Evolutionary conservation across 768 basidiomycete species (phyloP), one percentile per base, ranked within the genome.

Genomic region (Psilocybe cyanescens): DNA sequence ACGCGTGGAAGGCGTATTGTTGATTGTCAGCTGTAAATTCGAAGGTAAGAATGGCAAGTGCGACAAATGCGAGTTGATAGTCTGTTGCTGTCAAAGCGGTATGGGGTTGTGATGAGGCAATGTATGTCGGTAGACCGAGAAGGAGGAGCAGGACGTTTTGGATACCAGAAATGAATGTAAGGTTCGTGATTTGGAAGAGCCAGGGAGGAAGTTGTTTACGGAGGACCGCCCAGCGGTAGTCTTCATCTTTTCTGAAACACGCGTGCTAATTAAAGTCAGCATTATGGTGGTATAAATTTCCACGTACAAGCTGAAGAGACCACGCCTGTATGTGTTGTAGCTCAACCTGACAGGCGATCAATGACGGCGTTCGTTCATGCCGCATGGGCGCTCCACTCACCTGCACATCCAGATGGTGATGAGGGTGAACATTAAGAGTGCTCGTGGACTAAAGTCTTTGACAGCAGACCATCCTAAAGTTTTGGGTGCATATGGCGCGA

Each of bases 11-110:
- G 3, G 90, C 86, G 73, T 85, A 95, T 68, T 98, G 97, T 71
- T 95, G 93, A 66, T 96, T 95, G 73, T 99, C 97, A 3, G 96
- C 84, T 1, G 83, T 86, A 76, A 92, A 94, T 71, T 99, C 96
- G 37, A 87, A 64, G 1, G 76, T 80, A 48, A 97, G 72, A 14
- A 85, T 75, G 14, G 81, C 58, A 8, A 97, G 74, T 2, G 89
- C 87, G 3, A 89, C 70, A 0, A 73, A 66, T 6, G 86, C 81
- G 31, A 97, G 83, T 24, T 80, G 49, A 65, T 84, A 82, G 68
- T 98, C 96, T 6, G 88, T 83, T 1, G 71, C 64, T 17, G 77
- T 71, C 52, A 93, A 82, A 8, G 77, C 59, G 6, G 78, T 76
- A 58, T 87, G 83, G 16, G 87, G 80, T 66, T 88, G 80, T 31